Evolutionary conservation across 257 asterid species (phyloP).

Genomic region (Linderniella brevidens): DNA sequence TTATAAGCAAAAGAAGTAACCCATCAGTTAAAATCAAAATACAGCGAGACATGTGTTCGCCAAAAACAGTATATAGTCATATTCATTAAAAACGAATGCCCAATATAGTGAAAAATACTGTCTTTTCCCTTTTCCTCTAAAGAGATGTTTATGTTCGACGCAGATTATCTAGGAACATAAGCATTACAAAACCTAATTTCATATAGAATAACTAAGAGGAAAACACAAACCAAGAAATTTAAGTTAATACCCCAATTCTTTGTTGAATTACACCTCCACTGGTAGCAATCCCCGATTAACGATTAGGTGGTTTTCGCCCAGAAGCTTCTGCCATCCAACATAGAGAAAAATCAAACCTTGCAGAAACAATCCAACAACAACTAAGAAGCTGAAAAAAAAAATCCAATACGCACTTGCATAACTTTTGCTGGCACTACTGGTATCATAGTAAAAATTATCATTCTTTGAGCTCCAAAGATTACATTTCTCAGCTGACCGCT

Average conservation of each 20-base stretch:
- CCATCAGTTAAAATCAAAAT: too few relatives aligned
- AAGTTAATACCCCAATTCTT: constrained; percentile 77
- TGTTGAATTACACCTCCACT: constrained; percentile 99
- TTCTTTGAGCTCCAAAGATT: constrained; percentile 76
- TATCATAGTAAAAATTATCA: constrained; percentile 45
- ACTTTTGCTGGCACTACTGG: constrained; percentile 58
- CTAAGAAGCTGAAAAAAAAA: neutral
- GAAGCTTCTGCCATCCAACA: constrained; percentile 45
- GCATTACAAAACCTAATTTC: too few relatives aligned
- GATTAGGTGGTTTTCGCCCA: constrained; percentile 32
- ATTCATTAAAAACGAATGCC: too few relatives aligned
- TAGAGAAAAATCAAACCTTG: constrained; percentile 5
- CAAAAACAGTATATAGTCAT: too few relatives aligned
- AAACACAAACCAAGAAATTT: neutral
- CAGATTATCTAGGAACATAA: too few relatives aligned
- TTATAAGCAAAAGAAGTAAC: too few relatives aligned
- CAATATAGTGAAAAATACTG: too few relatives aligned
- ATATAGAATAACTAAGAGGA: neutral
- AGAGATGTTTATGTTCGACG: too few relatives aligned
- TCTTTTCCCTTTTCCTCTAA: too few relatives aligned
- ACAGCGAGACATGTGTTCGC: too few relatives aligned
- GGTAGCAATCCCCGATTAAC: constrained; percentile 72
- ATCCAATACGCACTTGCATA: constrained; percentile 43
- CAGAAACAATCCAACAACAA: constrained; percentile 2
- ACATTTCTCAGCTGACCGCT: constrained; percentile 23